Conservation (phyloP, 208 protist genomes). For the Trypanosoma congolense region DNA sequence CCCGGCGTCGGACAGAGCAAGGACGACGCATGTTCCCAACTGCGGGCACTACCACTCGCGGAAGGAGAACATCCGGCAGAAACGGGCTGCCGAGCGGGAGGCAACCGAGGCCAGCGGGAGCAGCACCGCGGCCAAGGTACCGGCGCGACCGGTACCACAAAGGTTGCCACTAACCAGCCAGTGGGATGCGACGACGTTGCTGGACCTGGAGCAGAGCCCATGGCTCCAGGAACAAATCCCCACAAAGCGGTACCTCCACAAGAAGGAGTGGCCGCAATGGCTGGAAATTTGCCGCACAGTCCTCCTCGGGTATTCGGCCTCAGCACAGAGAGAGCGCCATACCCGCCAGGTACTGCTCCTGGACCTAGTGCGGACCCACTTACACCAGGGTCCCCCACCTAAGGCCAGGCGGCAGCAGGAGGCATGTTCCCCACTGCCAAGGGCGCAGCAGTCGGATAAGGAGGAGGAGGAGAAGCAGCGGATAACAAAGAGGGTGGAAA, state of each 20-base stretch:
- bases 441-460: not conserved
- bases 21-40: not conserved
- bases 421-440: too few species aligned
- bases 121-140: not conserved
- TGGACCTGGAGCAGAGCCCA: too few species aligned
- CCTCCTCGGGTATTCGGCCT: conserved; percentile 18
- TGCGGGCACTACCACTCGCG: not conserved
- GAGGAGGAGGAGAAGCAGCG: not conserved
- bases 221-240: not conserved
- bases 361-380: conserved; percentile 14
- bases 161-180: not conserved
- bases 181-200: too few species aligned
- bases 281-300: conserved; percentile 4
- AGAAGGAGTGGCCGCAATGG: conserved; percentile 15
- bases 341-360: conserved; percentile 7
- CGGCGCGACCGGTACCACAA: not conserved
- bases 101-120: not conserved
- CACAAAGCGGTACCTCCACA: conserved; percentile 2
- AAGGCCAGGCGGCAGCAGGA: not conserved
- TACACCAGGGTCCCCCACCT: not conserved
- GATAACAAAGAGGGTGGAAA: conserved; percentile 4
- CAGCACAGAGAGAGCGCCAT: conserved; percentile 2
- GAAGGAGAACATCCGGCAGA: not conserved
- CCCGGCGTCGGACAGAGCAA: not conserved
- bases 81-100: not conserved